phyloP scores from a whole-genome alignment of 2,329 filamentous ascomycete genomes.

The Pseudogymnoascus destructans region DNA sequence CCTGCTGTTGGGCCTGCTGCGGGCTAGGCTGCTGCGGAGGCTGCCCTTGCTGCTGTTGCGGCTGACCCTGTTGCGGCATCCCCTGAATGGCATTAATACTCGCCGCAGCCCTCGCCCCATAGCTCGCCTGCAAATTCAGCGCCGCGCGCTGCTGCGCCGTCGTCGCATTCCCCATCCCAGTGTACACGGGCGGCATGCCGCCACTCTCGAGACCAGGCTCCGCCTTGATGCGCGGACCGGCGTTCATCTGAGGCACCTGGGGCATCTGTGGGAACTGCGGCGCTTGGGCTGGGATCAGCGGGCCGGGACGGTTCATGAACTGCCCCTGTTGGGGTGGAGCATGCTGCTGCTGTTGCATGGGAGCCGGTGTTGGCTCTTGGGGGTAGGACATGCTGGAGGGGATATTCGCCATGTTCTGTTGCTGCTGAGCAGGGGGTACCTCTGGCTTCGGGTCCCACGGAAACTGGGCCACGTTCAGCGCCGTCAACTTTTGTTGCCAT shows the following conservation, averaged over 20 bases:
- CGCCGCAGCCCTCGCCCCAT: conserved; percentile 49
- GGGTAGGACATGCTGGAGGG: conserved; percentile 23
- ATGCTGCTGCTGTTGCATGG: conserved; percentile 16
- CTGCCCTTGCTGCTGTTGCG: conserved; percentile 19
- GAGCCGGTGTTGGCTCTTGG: conserved; percentile 18
- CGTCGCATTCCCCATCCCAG: conserved; percentile 19
- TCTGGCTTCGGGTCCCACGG: conserved; percentile 89
- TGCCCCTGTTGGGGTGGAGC: conserved; percentile 1
- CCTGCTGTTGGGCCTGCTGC: conserved; percentile 13
- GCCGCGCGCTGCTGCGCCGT: conserved; percentile 42
- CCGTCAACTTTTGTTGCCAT: conserved; percentile 87
- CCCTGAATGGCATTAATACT: conserved; percentile 49
- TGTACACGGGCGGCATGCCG: background rate
- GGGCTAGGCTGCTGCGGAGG: conserved; percentile 21
- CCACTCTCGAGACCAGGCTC: conserved; percentile 30
- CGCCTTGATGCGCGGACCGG: conserved; percentile 28
- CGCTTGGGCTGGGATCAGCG: conserved; percentile 4
- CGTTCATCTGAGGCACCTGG: conserved; percentile 13
- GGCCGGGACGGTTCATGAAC: conserved; percentile 9
- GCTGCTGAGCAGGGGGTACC: conserved; percentile 33
- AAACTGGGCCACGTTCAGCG: conserved; percentile 73
- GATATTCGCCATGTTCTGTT: conserved; percentile 22
- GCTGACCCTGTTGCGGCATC: conserved; percentile 22
- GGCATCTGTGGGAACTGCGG: conserved; percentile 12
- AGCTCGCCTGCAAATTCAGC: conserved; percentile 44